Evolutionary conservation across 495 filamentous ascomycete species (phyloP).

Genomic region (Trypethelium eluteriae): DNA sequence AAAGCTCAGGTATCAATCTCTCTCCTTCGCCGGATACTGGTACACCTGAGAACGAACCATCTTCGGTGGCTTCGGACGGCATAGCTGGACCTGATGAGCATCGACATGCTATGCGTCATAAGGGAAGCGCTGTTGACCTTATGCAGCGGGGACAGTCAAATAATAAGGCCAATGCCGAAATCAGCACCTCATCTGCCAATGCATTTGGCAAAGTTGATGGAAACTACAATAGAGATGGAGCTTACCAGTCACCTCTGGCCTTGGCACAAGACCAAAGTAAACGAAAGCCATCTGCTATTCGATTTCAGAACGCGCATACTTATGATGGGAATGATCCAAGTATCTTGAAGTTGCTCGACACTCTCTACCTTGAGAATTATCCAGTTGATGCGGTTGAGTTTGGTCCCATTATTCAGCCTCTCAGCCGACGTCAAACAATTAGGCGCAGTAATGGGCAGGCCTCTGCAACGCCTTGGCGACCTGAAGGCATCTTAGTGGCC

Average conservation of each 20-base stretch:
- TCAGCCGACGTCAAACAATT: slow-evolving; percentile 55
- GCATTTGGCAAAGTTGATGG: slow-evolving; percentile 81
- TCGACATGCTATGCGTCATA: slow-evolving; percentile 42
- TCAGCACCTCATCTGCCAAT: slow-evolving; percentile 67
- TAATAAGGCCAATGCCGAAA: slow-evolving; percentile 73
- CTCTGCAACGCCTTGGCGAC: slow-evolving; percentile 63
- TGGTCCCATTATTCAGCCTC: slow-evolving; percentile 72
- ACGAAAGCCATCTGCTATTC: slow-evolving; percentile 31
- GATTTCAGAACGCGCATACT: slow-evolving; percentile 49
- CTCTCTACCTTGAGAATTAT: slow-evolving; percentile 84
- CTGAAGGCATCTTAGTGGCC: slow-evolving; percentile 73
- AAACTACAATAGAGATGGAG: slow-evolving; percentile 44
- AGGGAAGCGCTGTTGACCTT: slow-evolving; percentile 74
- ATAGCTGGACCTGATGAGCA: background rate
- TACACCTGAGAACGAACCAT: background rate
- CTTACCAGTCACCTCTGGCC: slow-evolving; percentile 26
- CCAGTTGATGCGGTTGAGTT: slow-evolving; percentile 71
- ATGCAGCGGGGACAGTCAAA: slow-evolving; percentile 67
- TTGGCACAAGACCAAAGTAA: slow-evolving; percentile 22
- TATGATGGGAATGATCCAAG: slow-evolving; percentile 86
- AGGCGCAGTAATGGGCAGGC: slow-evolving; percentile 46
- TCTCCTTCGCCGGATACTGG: background rate
- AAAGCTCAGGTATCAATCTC: background rate
- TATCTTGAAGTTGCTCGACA: slow-evolving; percentile 76
- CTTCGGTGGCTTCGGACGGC: background rate